phyloP scores from a whole-genome alignment of 768 basidiomycete genomes.

The Suillus subalutaceus region DNA sequence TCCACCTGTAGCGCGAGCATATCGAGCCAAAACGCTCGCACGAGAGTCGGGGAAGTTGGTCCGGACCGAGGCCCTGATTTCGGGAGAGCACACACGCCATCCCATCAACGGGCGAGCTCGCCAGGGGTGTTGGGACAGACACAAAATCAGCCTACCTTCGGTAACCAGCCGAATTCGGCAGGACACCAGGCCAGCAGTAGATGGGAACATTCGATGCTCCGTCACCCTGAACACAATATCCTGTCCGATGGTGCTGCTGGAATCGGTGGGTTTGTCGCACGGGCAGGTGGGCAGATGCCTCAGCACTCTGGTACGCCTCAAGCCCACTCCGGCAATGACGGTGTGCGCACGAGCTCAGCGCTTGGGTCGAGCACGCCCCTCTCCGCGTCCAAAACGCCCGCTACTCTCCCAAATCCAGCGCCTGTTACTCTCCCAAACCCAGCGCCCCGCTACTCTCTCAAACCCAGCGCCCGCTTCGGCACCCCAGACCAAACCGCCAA shows the following conservation, averaged over 20 bases:
- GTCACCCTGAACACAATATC: constrained; percentile 12
- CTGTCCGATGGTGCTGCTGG: not conserved
- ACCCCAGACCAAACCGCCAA: not conserved
- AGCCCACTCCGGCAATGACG: not conserved
- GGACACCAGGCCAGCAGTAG: not conserved
- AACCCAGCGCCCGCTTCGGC: too few species aligned
- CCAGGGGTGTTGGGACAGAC: not conserved
- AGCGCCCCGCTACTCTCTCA: too few species aligned
- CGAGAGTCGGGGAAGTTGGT: constrained; percentile 19
- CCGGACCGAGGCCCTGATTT: constrained; percentile 23
- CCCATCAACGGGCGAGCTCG: constrained; percentile 1
- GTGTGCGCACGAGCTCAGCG: not conserved
- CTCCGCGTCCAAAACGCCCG: not conserved
- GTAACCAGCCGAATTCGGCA: constrained; percentile 7
- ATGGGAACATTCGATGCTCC: not conserved
- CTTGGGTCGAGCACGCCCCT: not conserved
- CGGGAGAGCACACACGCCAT: constrained; percentile 10
- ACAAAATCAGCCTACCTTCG: constrained; percentile 9
- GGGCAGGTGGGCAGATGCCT: not conserved
- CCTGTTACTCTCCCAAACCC: too few species aligned
- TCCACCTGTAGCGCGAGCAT: not conserved
- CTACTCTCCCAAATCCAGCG: not conserved
- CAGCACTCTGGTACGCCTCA: not conserved
- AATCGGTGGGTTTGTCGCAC: not conserved
- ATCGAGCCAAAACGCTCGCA: constrained; percentile 1